Conservation (phyloP, 345 rosid genomes). For the Citrus hindsii region DNA sequence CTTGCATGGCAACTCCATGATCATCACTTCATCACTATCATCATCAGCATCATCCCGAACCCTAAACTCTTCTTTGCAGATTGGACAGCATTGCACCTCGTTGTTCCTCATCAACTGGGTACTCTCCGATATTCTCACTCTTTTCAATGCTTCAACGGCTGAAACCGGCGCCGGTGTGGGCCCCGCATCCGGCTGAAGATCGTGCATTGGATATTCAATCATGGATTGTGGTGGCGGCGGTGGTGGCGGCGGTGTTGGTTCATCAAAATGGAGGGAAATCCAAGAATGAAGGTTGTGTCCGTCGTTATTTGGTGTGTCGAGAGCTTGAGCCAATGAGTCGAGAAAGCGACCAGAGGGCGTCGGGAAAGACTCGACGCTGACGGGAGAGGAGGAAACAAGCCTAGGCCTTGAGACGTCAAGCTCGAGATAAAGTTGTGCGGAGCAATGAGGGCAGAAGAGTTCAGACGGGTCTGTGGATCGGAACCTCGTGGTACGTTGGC, state of each 20-base stretch:
- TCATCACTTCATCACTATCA: conserved; percentile 45
- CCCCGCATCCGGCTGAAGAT: conserved; percentile 15
- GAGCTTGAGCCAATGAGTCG: conserved; percentile 21
- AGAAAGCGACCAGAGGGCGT: conserved; percentile 10
- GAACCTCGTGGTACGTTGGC: conserved; percentile 51
- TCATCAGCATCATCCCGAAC: conserved; percentile 42
- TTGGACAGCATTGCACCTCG: conserved; percentile 45
- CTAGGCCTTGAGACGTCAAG: conserved; percentile 44
- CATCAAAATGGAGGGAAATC: conserved; percentile 54
- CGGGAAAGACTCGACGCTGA: conserved; percentile 4
- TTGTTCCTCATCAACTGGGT: conserved; percentile 15
- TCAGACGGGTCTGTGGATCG: conserved; percentile 31
- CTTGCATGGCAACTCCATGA: conserved; percentile 51
- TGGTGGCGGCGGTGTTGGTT: neutral
- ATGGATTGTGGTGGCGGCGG: no score
- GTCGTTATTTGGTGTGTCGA: conserved; percentile 19
- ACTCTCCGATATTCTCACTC: conserved; percentile 25
- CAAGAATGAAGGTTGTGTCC: conserved; percentile 28
- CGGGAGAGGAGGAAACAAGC: conserved; percentile 10
- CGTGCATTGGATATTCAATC: no score
- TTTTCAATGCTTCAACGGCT: conserved; percentile 50
- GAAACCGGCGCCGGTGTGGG: conserved; percentile 46
- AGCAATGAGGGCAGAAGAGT: conserved; percentile 55
- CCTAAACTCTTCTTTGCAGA: conserved; percentile 74
- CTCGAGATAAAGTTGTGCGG: conserved; percentile 36